Base-by-base conservation (phyloP, 2,329 filamentous ascomycete genomes). In the Cladosporium phlei region DNA sequence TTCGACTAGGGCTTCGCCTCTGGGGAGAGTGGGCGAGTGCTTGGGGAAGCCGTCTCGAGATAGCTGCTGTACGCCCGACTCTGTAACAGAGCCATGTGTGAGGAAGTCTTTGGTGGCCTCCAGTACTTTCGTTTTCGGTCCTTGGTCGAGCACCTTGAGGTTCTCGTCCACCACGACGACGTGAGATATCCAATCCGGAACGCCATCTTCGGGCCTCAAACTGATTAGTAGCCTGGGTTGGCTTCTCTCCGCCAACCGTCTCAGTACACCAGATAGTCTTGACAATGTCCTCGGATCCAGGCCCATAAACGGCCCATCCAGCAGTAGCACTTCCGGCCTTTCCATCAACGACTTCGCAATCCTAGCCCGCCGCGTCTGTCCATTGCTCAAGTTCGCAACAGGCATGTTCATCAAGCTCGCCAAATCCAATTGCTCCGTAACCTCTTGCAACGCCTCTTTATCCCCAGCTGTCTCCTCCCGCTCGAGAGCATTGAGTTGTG, bases 291-390 rank as follows among this genome's bases (percentile, higher is more conserved):
- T 83, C 11, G 91, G 93, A 65, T 97, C 93, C 12, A 98, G 73
- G 0, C 93, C 91, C 86, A 96, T 95, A 61, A 96, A 96, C 1
- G 93, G 91, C 58, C 95, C 91, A 67, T 98, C 93, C 2, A 95
- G 73, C 43, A 97, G 73, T 51, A 98, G 63, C 9, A 95, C 76
- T 65, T 94, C 86, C 0, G 93, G 93, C 43, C 77, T 77, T 5
- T 75, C 81, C 49, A 97, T 73, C 40, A 98, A 69, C 0, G 90
- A 89, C 57, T 88, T 86, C 2, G 89, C 93, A 55, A 98, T 95
- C 52, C 88, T n/a, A 6, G 91, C 86, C 46, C 93, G 75, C 53
- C 91, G 76, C 5, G 86, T 91, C 67, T 98, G 93, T 0, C 93
- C 93, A 66, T 97, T 96, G 63, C 89, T 96, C 46, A 98, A 69